Evolutionary conservation across 1,284 basidiomycete species (phyloP).

Genomic region (Neonothopanus nambi): DNA sequence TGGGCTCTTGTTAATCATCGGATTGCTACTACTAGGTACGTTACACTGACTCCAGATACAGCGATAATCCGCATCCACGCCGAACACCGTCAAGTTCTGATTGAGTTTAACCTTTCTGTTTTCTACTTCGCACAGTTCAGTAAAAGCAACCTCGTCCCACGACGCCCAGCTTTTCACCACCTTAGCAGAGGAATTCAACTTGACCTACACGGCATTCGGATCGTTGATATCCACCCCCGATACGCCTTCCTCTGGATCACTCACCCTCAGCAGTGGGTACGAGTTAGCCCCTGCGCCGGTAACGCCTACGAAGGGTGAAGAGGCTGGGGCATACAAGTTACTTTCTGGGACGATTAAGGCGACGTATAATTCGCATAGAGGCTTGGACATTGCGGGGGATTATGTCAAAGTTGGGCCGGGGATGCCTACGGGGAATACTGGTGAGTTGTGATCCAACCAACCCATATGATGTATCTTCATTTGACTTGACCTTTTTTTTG

Average conservation of each 20-base stretch:
- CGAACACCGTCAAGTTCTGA: no score
- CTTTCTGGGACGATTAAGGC: slow-evolving; percentile 51
- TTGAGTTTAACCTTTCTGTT: no score
- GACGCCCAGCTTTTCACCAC: slow-evolving; percentile 33
- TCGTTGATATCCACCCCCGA: no score
- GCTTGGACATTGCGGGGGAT: slow-evolving; percentile 11
- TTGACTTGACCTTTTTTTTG: no score
- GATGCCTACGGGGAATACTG: slow-evolving; percentile 21
- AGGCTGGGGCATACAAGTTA: slow-evolving; percentile 43
- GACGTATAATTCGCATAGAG: slow-evolving; percentile 29
- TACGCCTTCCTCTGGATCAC: slow-evolving; percentile 16
- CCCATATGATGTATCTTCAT: no score
- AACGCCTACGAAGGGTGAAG: slow-evolving; percentile 38
- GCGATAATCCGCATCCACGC: no score
- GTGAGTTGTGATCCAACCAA: slow-evolving; percentile 37
- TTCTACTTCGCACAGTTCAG: no score
- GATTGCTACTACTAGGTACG: slow-evolving; percentile 43
- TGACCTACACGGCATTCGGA: slow-evolving; percentile 45
- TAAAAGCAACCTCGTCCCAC: slow-evolving; percentile 32
- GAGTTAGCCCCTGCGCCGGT: slow-evolving; percentile 52
- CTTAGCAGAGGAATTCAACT: slow-evolving; percentile 34
- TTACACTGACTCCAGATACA: not conserved
- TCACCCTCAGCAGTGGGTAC: slow-evolving; percentile 36
- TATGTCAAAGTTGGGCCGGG: slow-evolving; percentile 37
- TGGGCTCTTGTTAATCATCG: slow-evolving; percentile 62